Base-by-base conservation (phyloP, 805 yeast species). In the Spathaspora passalidarum region DNA sequence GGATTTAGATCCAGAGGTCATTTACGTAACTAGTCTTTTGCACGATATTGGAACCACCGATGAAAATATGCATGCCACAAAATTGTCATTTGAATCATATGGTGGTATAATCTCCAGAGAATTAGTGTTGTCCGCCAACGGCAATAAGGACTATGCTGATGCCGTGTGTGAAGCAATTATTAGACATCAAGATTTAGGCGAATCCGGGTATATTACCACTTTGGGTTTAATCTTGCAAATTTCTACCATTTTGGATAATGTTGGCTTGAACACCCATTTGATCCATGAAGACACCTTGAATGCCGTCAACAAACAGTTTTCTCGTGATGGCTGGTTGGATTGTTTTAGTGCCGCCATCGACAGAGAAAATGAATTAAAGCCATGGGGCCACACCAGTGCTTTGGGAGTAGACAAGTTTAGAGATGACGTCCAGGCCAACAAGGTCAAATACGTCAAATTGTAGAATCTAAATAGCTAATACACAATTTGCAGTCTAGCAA, bases 361-460 rank as follows among this genome's bases (percentile, higher is more conserved):
- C 44, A 54, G 53, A 16, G 70, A 65, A 43, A 64, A 63, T 48
- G 23, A 45, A 10, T 20, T 45, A 23, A 65, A 65, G 45, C 70
- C 70, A 10, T 65, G 70, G 69, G 66, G 69, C 19, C 70, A 65
- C 45, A 65, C 70, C n/a, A 55, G 60, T 46, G 56, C 62, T 13
- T 53, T 65, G 44, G 69, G 68, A 2, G 61, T 57, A 9, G 59
- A 57, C 9, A 46, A 60, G 14, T 65, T 63, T 50, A 50, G 64
- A 32, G 49, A 58, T 34, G 56, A 54, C 40, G 66, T 65, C 5
- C 55, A 62, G 49, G 57, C 53, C 18, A 65, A 65, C 44, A 53
- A 46, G 26, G 50, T 53, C 16, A 50, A 44, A 29, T 63, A 62
- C 45, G 38, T 16, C 6, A 36, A 36, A 10, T 36, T 18, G 22